Conservation (phyloP, 306 rosid species). For the Parietaria judaica region DNA sequence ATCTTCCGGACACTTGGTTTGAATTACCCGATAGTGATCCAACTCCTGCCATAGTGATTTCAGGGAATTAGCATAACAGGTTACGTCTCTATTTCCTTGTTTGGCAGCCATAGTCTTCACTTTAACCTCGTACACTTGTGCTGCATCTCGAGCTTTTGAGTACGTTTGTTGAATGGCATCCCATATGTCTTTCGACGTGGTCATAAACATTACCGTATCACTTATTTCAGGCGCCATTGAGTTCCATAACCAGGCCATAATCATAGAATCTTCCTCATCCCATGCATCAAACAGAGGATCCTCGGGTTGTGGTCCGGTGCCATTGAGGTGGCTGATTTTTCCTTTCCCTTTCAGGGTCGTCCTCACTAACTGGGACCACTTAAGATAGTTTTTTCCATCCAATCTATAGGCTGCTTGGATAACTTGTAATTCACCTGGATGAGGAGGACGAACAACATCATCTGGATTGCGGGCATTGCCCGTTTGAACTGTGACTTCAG, state of each 20-base stretch:
- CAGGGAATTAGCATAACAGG: no score
- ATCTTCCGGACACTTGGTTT: neutral
- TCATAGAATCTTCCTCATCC: conserved; percentile 10
- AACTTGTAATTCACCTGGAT: no score
- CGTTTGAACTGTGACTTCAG: no score
- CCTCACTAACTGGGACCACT: neutral
- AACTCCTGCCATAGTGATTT: no score
- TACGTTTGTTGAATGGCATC: neutral
- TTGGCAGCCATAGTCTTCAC: no score
- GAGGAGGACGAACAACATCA: no score
- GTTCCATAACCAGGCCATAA: conserved; percentile 3
- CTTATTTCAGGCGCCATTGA: neutral
- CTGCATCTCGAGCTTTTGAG: neutral
- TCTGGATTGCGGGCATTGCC: no score
- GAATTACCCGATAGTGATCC: neutral
- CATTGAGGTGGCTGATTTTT: neutral
- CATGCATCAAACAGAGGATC: conserved; percentile 3
- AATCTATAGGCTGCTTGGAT: no score
- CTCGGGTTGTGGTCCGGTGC: neutral
- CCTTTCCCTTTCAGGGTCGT: conserved; percentile 1
- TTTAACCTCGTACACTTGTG: neutral
- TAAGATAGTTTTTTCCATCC: neutral
- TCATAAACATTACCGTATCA: neutral
- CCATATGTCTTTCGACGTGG: neutral
- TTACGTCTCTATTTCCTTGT: no score